Conservation (phyloP, 306 rosid genomes). For the Boehmeria nivea region DNA sequence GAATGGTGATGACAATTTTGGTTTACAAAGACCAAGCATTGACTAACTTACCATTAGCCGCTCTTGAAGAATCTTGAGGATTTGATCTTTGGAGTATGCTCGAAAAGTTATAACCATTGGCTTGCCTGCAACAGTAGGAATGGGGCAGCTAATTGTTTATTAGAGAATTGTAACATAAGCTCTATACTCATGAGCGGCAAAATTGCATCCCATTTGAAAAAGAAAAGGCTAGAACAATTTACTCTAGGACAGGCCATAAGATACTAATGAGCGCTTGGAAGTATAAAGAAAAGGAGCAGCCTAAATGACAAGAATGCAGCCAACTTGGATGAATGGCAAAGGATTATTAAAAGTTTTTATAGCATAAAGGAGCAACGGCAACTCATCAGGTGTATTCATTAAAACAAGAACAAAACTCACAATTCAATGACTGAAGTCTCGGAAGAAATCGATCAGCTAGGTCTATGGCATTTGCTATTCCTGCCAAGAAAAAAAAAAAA, state of each 20-base stretch:
- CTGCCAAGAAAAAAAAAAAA: conserved; percentile 27
- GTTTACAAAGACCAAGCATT: neutral
- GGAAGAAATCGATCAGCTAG: conserved; percentile 95
- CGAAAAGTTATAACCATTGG: conserved; percentile 66
- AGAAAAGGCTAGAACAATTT: too few species aligned
- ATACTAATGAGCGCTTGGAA: too few species aligned
- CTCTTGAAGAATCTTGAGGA: conserved; percentile 71
- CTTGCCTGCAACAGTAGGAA: conserved; percentile 50
- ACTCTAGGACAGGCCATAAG: too few species aligned
- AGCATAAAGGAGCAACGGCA: too few species aligned
- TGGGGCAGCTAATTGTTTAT: neutral
- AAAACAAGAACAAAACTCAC: conserved; percentile 40
- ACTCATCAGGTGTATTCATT: too few species aligned
- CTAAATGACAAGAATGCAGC: too few species aligned
- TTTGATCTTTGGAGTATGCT: conserved; percentile 80
- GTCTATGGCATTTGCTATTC: conserved; percentile 91
- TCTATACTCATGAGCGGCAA: too few species aligned
- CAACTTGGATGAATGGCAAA: too few species aligned
- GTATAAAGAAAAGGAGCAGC: too few species aligned
- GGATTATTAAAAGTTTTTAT: too few species aligned
- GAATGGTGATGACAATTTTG: neutral
- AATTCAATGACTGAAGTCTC: conserved; percentile 72
- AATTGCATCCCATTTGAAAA: too few species aligned
- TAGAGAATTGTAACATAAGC: too few species aligned
- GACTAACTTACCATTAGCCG: conserved; percentile 53